Evolutionary conservation across 176 grass and related monocot genomes (phyloP).

Genomic region (Lolium perenne): DNA sequence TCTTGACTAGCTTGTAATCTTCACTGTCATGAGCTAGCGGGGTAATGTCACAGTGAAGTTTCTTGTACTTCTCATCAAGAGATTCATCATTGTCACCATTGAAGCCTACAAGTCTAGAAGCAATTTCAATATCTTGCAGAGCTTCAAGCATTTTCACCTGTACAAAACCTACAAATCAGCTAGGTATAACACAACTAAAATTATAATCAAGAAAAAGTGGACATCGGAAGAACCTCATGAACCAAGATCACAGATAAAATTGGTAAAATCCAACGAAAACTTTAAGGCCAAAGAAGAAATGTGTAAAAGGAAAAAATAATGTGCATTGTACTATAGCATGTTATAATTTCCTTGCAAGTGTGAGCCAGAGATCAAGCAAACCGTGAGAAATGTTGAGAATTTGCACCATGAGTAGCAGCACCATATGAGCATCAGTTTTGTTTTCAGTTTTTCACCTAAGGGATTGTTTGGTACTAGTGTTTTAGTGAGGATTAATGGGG

Average conservation of each 20-base stretch:
- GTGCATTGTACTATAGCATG: background rate
- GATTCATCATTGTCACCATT: conserved; percentile 76
- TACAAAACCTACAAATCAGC: conserved; percentile 16
- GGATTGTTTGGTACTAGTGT: too few species aligned
- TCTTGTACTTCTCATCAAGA: conserved; percentile 89
- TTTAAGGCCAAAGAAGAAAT: background rate
- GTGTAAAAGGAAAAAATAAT: background rate
- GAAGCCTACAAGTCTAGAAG: conserved; percentile 92
- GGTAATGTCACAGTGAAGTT: conserved; percentile 74
- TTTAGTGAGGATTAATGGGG: too few species aligned
- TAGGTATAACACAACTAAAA: conserved; percentile 29
- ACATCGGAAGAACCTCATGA: background rate
- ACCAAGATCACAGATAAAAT: conserved; percentile 15
- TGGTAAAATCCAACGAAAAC: background rate
- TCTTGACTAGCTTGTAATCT: conserved; percentile 85
- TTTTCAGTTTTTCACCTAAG: conserved; percentile 3
- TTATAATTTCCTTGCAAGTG: background rate
- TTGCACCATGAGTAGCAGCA: background rate
- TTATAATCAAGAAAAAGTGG: conserved; percentile 23
- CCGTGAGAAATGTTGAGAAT: conserved; percentile 17
- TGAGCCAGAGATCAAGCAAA: conserved; percentile 13
- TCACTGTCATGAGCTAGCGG: conserved; percentile 77
- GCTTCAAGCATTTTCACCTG: conserved; percentile 98
- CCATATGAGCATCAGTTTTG: background rate
- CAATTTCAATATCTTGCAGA: conserved; percentile 98